Conservation (phyloP, 805 yeast species). For the Kregervanrija fluxuum region DNA sequence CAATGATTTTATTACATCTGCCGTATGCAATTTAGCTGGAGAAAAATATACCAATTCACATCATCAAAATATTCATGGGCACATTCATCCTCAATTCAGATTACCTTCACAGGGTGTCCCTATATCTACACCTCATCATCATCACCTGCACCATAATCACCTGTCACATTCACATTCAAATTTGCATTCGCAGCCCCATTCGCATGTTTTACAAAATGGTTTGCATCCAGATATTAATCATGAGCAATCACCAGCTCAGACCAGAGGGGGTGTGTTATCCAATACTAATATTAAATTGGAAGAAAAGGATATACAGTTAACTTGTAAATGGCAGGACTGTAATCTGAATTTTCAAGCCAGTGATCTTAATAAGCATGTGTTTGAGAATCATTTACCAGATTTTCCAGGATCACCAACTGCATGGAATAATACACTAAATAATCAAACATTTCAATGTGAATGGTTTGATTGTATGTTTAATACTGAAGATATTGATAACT, state of each 20-base stretch:
- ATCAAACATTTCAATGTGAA: slow-evolving; percentile 44
- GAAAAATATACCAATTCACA: no score
- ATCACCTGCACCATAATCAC: no score
- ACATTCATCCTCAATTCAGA: no score
- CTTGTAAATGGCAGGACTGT: slow-evolving; percentile 71
- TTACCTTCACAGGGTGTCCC: no score
- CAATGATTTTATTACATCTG: no score
- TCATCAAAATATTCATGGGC: no score
- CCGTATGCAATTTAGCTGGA: no score
- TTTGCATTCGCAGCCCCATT: no score
- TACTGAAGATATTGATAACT: slow-evolving; percentile 42
- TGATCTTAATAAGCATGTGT: slow-evolving; percentile 45
- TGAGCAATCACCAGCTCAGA: neutral
- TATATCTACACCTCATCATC: no score
- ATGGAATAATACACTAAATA: neutral
- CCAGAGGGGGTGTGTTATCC: slow-evolving; percentile 19
- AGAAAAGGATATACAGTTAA: slow-evolving; percentile 24
- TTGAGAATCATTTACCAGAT: slow-evolving; percentile 38
- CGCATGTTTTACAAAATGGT: no score
- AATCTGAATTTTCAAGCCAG: slow-evolving; percentile 28
- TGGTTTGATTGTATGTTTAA: slow-evolving; percentile 68
- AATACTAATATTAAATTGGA: neutral
- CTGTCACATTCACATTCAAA: no score
- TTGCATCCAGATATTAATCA: no score
- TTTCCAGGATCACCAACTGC: neutral